A percentile compares a stretch with the other conserved stretches of the same genome.
Evolutionary conservation across 176 grass and related monocot genomes (phyloP).

Genomic region (Elymus sibiricus): DNA sequence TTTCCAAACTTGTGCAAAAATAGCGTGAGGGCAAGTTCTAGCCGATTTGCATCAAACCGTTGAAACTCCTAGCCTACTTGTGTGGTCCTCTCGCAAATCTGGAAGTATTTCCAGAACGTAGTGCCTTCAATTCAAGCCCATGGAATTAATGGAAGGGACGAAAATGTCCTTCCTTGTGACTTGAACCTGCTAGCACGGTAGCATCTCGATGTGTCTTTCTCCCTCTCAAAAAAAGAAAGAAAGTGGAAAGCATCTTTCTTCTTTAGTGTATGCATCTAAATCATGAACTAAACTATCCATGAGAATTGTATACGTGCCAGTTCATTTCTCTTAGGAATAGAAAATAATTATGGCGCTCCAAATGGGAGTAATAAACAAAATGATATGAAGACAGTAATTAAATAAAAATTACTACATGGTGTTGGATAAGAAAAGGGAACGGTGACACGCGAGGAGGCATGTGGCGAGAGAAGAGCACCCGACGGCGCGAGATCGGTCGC

Average conservation of each 20-base stretch:
- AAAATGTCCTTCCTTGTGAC: not conserved
- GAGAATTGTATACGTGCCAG: not conserved
- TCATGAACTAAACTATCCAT: not conserved
- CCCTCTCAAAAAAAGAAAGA: not conserved
- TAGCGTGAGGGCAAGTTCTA: not conserved
- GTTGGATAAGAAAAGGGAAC: too few species aligned
- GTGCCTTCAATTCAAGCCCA: not conserved
- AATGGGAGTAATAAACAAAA: not conserved
- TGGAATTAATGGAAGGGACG: not conserved
- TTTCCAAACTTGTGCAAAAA: not conserved
- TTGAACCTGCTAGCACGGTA: not conserved
- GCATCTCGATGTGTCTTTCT: not conserved
- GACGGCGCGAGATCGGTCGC: too few species aligned
- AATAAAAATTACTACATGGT: too few species aligned
- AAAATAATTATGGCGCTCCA: not conserved
- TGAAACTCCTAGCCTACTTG: not conserved
- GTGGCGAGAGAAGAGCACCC: too few species aligned
- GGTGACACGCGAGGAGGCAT: too few species aligned
- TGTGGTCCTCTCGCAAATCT: not conserved
- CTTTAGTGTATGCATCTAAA: not conserved
- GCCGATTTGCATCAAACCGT: not conserved
- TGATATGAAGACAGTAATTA: too few species aligned
- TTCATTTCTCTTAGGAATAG: not conserved
- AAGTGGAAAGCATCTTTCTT: not conserved
- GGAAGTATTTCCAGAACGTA: not conserved